phyloP scores from a whole-genome alignment of 2,329 filamentous ascomycete genomes.

The Ophiobolus disseminans region DNA sequence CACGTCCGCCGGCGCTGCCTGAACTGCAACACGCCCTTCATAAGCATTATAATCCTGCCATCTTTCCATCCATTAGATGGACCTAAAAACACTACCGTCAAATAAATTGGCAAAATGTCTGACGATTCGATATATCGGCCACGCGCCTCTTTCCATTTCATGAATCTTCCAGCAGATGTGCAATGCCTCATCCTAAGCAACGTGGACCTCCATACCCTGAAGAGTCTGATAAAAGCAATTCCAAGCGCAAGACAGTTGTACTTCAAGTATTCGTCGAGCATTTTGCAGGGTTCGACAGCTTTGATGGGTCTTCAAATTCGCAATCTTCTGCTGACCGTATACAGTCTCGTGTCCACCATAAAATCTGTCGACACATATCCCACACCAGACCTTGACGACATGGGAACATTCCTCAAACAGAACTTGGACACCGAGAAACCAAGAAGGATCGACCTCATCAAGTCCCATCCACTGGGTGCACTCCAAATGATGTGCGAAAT shows the following conservation, averaged over 20 bases:
- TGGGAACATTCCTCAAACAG: not conserved
- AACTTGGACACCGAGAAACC: not conserved
- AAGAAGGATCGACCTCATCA: constrained; percentile 5
- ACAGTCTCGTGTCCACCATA: constrained; percentile 1
- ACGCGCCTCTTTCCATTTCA: constrained; percentile 6
- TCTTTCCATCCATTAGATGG: no score
- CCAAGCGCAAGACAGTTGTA: not conserved
- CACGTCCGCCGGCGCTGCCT: no score
- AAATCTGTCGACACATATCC: not conserved
- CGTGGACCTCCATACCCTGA: constrained; percentile 7
- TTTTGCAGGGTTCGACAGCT: constrained; percentile 4
- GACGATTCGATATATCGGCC: no score
- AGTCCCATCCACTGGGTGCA: constrained; percentile 8
- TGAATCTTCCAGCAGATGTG: constrained; percentile 11
- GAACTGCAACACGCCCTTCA: no score
- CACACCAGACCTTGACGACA: not conserved
- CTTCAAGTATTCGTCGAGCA: not conserved
- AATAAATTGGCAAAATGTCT: no score
- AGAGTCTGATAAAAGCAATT: not conserved
- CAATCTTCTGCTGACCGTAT: constrained; percentile 12
- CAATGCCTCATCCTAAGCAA: constrained; percentile 9
- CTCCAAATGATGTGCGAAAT: constrained; percentile 14
- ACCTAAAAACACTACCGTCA: no score
- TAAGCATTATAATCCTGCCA: no score
- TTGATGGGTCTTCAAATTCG: constrained; percentile 7